Percentiles rank a stretch among this genome's conserved stretches.
Evolutionary conservation across 129 eudicot species (phyloP).

Genomic region (Ambrosia trifida): DNA sequence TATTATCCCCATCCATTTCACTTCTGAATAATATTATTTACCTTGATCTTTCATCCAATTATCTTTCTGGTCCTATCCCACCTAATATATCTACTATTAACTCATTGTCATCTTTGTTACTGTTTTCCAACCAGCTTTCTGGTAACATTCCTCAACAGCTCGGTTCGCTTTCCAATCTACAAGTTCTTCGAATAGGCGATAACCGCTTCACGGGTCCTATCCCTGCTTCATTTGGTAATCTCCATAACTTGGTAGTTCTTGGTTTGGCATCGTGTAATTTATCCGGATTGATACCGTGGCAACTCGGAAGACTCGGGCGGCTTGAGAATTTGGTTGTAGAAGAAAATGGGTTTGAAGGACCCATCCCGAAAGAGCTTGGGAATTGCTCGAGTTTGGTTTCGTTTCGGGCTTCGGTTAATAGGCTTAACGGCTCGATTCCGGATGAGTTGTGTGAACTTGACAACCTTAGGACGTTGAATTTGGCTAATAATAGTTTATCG

Average conservation of each 20-base stretch:
- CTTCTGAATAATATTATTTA: slow-evolving; percentile 58
- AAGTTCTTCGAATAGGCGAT: slow-evolving; percentile 83
- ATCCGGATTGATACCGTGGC: slow-evolving; percentile 64
- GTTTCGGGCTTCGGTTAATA: slow-evolving; percentile 61
- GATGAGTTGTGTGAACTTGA: slow-evolving; percentile 48
- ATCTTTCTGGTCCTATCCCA: slow-evolving; percentile 91
- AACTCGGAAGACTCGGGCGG: slow-evolving; percentile 47
- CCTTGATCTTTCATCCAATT: slow-evolving; percentile 80
- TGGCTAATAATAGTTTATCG: slow-evolving; percentile 68
- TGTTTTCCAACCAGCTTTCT: slow-evolving; percentile 76
- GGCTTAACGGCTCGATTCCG: slow-evolving; percentile 72
- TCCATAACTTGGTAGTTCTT: slow-evolving; percentile 50
- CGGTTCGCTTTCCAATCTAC: slow-evolving; percentile 57
- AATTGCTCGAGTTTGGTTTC: slow-evolving; percentile 61
- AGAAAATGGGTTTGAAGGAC: slow-evolving; percentile 56
- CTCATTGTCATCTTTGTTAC: slow-evolving; percentile 53
- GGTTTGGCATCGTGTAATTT: slow-evolving; percentile 85
- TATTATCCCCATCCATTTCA: slow-evolving; percentile 70
- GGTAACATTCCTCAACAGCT: slow-evolving; percentile 79
- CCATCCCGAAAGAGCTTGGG: slow-evolving; percentile 63
- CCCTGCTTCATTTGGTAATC: slow-evolving; percentile 58
- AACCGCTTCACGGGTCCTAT: slow-evolving; percentile 68
- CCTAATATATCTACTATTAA: slow-evolving; percentile 74
- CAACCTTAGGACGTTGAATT: slow-evolving; percentile 56
- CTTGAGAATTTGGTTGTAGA: slow-evolving; percentile 66